Evolutionary conservation across 1,284 basidiomycete species (phyloP).

Genomic region (Moesziomyces parantarcticus): DNA sequence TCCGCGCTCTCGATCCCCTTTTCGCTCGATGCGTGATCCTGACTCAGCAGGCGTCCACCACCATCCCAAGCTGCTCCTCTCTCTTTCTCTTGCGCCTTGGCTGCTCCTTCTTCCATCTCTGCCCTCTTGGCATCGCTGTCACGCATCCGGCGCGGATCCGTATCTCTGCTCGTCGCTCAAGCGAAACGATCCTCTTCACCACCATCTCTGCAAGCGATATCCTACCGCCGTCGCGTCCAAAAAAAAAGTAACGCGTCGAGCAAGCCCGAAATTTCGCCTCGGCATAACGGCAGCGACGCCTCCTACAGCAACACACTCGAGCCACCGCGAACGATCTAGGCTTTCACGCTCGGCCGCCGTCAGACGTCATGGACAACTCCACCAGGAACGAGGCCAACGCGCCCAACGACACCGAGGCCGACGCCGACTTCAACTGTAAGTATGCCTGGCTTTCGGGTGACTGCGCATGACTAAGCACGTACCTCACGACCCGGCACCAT

Average conservation of each 20-base stretch:
- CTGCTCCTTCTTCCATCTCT: not conserved
- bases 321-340: too few relatives aligned
- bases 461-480: constrained; percentile 32
- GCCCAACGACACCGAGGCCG: constrained; percentile 16
- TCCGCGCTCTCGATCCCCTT: constrained; percentile 3
- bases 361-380: constrained; percentile 18
- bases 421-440: constrained; percentile 35
- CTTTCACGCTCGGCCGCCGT: not conserved
- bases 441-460: not conserved
- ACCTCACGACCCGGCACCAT: constrained; percentile 3
- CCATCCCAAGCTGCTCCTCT: constrained; percentile 8
- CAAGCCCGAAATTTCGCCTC: not conserved
- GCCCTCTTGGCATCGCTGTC: not conserved
- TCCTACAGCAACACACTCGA: too few relatives aligned
- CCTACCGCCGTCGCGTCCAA: constrained; percentile 5
- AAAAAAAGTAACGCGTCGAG: not conserved
- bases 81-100: not conserved
- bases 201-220: constrained; percentile 3
- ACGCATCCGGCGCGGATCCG: not conserved
- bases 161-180: not conserved
- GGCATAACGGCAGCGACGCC: too few relatives aligned
- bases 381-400: constrained; percentile 12
- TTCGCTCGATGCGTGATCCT: constrained; percentile 32
- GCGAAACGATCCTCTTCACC: not conserved
- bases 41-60: constrained; percentile 35